Percentiles rank a stretch among this genome's conserved stretches.
Conservation (phyloP, 345 rosid species). For the Pistacia integerrima region DNA sequence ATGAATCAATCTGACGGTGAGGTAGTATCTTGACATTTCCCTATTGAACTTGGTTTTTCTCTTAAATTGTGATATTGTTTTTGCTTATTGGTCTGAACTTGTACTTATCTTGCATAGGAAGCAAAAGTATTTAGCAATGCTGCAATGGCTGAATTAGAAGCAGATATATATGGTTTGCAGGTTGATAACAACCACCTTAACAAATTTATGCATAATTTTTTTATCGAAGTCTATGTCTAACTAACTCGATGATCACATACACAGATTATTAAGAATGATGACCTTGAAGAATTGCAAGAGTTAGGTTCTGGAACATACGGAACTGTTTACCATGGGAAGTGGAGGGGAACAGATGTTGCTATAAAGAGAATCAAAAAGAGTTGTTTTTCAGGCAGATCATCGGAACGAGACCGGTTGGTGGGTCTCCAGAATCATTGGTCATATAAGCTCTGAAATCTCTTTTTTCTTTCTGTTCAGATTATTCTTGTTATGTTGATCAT, state of each 20-base stretch:
- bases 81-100: slow-evolving; percentile 15
- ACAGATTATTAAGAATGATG: slow-evolving; percentile 75
- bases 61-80: not conserved
- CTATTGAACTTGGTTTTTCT: slow-evolving; percentile 2
- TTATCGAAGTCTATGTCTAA: slow-evolving; percentile 4
- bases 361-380: slow-evolving; percentile 87
- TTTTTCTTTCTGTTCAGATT: slow-evolving; percentile 4
- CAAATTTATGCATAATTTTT: not conserved
- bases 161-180: slow-evolving; percentile 80
- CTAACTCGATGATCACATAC: slow-evolving; percentile 4
- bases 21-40: slow-evolving; percentile 42
- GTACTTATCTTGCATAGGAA: slow-evolving; percentile 39
- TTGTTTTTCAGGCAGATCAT: slow-evolving; percentile 74
- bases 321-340: slow-evolving; percentile 85
- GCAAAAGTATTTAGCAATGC: slow-evolving; percentile 48
- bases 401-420: slow-evolving; percentile 86
- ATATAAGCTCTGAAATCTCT: not conserved
- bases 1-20: slow-evolving; percentile 37
- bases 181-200: slow-evolving; percentile 28
- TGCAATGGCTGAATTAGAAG: slow-evolving; percentile 71
- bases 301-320: slow-evolving; percentile 95
- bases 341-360: slow-evolving; percentile 98
- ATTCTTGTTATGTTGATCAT: not conserved
- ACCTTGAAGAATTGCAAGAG: slow-evolving; percentile 83
- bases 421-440: slow-evolving; percentile 22